These are phyloP conservation scores for Pseudocercospora vitis DNA, from an alignment of 2,329 filamentous ascomycete genomes.

Conservation along the genomic window DNA sequence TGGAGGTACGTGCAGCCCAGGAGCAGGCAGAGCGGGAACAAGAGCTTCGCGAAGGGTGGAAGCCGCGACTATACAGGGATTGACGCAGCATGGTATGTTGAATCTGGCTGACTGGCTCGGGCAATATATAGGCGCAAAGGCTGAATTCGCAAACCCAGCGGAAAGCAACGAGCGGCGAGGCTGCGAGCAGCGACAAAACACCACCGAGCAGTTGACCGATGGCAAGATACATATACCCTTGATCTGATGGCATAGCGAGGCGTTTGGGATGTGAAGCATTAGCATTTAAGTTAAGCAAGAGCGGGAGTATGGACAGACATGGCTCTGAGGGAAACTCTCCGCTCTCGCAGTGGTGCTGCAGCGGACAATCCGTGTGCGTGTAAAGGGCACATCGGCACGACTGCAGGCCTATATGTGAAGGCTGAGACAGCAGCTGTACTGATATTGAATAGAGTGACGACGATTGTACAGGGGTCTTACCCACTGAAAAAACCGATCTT, in stretches of 20 bases:
- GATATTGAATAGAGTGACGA: neutral
- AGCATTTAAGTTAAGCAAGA: neutral
- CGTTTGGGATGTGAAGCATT: slow-evolving; percentile 20
- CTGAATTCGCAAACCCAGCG: slow-evolving; percentile 31
- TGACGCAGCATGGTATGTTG: slow-evolving; percentile 38
- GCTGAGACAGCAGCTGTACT: neutral
- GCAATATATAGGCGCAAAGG: slow-evolving; percentile 31
- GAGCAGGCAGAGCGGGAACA: slow-evolving; percentile 72
- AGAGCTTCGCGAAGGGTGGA: slow-evolving; percentile 82
- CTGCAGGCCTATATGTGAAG: neutral
- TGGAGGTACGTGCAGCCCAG: slow-evolving; percentile 72
- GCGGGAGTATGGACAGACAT: neutral
- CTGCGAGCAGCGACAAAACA: slow-evolving; percentile 13
- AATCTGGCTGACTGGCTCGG: slow-evolving; percentile 25
- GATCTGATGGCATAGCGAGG: slow-evolving; percentile 33
- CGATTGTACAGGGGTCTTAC: neutral
- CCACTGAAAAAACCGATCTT: too few relatives aligned
- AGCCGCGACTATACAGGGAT: slow-evolving; percentile 93
- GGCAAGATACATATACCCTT: slow-evolving; percentile 14
- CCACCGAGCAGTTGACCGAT: slow-evolving; percentile 22
- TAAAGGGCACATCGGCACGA: neutral
- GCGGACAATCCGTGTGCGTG: neutral
- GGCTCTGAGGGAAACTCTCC: neutral
- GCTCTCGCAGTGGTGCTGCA: neutral
- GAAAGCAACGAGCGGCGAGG: slow-evolving; percentile 16